phyloP scores from a whole-genome alignment of 768 basidiomycete genomes.

The Phylloporus sp. region DNA sequence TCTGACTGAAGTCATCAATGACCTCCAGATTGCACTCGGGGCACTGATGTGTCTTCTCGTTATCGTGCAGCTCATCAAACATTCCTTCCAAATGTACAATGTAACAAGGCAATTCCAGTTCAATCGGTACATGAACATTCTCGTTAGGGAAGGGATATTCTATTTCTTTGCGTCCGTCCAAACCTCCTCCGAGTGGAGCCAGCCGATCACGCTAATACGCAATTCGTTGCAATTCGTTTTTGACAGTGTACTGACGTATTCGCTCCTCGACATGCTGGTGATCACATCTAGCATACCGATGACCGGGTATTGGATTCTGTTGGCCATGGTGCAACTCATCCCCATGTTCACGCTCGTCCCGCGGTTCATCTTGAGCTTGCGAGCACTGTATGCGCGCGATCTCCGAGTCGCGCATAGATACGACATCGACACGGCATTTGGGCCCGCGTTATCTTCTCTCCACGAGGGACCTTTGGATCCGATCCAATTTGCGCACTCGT shows the following conservation, averaged over 20 bases:
- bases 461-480: background rate
- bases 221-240: too few species aligned
- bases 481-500: background rate
- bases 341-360: background rate
- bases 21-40: background rate
- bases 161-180: constrained; percentile 1
- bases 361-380: background rate
- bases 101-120: background rate
- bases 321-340: background rate
- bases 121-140: background rate
- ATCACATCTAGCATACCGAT: background rate
- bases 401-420: background rate
- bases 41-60: background rate
- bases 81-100: background rate
- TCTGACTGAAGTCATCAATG: background rate
- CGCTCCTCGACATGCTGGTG: background rate
- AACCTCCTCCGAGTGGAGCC: background rate
- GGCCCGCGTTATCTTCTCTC: background rate
- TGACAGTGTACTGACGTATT: background rate
- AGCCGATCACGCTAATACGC: background rate
- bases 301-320: background rate
- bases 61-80: background rate
- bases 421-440: background rate
- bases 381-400: background rate
- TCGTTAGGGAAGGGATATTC: background rate